Evolutionary conservation across 768 basidiomycete genomes (phyloP), one percentile per base, ranked within the genome.

Genomic region (Tricholomella constricta): DNA sequence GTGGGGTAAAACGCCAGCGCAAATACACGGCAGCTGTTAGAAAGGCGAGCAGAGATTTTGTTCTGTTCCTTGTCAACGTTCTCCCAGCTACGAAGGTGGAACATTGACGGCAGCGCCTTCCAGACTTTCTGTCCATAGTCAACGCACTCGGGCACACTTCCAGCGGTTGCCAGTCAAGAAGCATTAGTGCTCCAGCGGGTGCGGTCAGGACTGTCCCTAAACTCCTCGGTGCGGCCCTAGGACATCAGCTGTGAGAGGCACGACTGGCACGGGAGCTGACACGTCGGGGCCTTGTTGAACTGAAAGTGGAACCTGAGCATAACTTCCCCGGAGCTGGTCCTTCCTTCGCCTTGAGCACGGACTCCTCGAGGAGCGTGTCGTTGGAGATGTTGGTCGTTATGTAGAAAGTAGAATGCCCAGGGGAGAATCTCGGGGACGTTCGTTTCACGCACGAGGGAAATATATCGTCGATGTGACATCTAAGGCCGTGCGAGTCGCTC

Each of bases 361-460:
- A 20, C 48, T 75, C 70, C 6, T 64, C 57, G 19, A 77, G 58
- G 9, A 77, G 63, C 19, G 68, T 65, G 17, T 72, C 68, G 23
- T 64, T 64, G 15, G 54, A 26, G 32, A 77, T 74, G 40, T 74
- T 73, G 0, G 73, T 72, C 42, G 73, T 75, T 50, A 76, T 71
- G 49, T 77, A 77, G n/a, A n/a, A n/a, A n/a, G n/a, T n/a, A n/a
- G 58, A 73, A 75, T 1, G 76, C 75, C 76, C 76, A 77, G 1
- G 76, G 76, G 1, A 77, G 70, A 17, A 77, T 72, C 45, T 69
- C 69, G 8, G 72, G 75, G 17, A 77, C 62, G 41, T 70, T 72
- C 12, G 71, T 67, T 42, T 71, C 70, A 11, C 72, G 65, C 2
- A 74, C 76, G 23, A 77, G 68, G 5, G 71, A 71, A 26, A 77